A percentile compares a stretch with the other conserved stretches of the same genome.
Conservation (phyloP, 2,329 filamentous ascomycete species). For the Cladosporium sp. region DNA sequence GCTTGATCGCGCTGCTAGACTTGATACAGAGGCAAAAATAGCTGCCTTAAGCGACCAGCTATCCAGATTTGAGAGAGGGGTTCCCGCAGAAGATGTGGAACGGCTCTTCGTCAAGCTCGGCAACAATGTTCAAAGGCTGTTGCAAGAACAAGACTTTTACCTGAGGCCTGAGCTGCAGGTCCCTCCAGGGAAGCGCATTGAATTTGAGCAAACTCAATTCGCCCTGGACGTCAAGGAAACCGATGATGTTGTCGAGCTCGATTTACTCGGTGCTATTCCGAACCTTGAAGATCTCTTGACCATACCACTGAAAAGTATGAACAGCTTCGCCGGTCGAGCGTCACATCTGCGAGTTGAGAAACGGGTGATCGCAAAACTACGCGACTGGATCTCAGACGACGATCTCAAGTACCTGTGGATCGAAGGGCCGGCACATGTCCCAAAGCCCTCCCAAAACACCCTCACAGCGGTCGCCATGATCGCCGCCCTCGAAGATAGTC, state of each 20-base stretch:
- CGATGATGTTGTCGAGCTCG: background rate
- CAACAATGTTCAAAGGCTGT: background rate
- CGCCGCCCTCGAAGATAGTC: too few relatives aligned
- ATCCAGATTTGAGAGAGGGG: too few relatives aligned
- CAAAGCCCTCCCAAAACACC: background rate
- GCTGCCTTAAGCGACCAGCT: too few relatives aligned
- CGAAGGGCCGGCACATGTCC: background rate
- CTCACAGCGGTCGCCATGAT: background rate
- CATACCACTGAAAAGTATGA: too few relatives aligned
- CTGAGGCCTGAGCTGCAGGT: background rate
- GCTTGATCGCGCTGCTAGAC: background rate
- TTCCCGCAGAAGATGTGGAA: background rate
- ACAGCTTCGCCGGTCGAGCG: too few relatives aligned
- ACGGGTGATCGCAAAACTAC: background rate
- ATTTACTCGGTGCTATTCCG: background rate
- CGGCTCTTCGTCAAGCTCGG: background rate
- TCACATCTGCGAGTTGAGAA: background rate
- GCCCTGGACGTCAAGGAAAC: background rate
- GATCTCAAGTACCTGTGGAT: background rate
- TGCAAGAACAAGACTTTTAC: background rate
- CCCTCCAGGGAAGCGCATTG: background rate
- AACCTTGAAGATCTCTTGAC: background rate
- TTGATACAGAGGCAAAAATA: background rate
- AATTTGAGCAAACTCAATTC: background rate
- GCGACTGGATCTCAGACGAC: background rate